phyloP scores from a whole-genome alignment of 2,329 filamentous ascomycete species.

The Didymellaceae sp. region DNA sequence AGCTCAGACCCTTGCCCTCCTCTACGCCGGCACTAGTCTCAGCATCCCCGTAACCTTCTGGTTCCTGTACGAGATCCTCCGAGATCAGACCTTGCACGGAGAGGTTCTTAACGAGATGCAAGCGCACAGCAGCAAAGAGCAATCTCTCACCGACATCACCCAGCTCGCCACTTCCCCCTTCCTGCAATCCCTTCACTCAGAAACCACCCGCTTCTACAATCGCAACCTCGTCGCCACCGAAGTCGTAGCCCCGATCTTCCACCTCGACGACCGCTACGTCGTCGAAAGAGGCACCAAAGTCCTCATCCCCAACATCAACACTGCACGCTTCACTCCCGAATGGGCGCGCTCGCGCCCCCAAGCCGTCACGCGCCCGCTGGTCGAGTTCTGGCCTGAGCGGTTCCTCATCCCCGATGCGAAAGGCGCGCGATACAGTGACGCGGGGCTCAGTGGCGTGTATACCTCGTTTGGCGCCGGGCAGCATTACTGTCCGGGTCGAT shows the following conservation, averaged over 20 bases:
- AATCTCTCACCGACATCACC: constrained; percentile 6
- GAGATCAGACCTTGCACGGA: not conserved
- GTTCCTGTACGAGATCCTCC: constrained; percentile 23
- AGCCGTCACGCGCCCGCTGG: constrained; percentile 5
- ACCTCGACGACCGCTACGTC: constrained; percentile 21
- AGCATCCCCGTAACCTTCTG: constrained; percentile 25
- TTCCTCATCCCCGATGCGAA: constrained; percentile 9
- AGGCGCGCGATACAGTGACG: constrained; percentile 21
- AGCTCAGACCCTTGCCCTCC: constrained; percentile 22
- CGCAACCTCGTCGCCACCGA: constrained; percentile 12
- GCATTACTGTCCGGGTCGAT: constrained; percentile 26
- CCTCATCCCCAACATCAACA: constrained; percentile 17
- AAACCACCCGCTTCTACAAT: constrained; percentile 20
- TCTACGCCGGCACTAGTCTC: constrained; percentile 25
- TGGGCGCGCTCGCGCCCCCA: constrained; percentile 7
- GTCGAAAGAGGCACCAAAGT: constrained; percentile 18
- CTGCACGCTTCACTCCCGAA: constrained; percentile 9
- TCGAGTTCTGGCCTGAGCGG: constrained; percentile 24
- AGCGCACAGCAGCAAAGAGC: not conserved
- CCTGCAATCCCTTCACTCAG: constrained; percentile 25
- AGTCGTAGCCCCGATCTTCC: constrained; percentile 12
- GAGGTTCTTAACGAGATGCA: constrained; percentile 6
- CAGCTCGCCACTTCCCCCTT: constrained; percentile 20
- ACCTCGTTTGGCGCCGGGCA: constrained; percentile 26
- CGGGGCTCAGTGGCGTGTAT: constrained; percentile 22